Evolutionary conservation across 768 basidiomycete species (phyloP).

Genomic region (Kockovaella imperatae): DNA sequence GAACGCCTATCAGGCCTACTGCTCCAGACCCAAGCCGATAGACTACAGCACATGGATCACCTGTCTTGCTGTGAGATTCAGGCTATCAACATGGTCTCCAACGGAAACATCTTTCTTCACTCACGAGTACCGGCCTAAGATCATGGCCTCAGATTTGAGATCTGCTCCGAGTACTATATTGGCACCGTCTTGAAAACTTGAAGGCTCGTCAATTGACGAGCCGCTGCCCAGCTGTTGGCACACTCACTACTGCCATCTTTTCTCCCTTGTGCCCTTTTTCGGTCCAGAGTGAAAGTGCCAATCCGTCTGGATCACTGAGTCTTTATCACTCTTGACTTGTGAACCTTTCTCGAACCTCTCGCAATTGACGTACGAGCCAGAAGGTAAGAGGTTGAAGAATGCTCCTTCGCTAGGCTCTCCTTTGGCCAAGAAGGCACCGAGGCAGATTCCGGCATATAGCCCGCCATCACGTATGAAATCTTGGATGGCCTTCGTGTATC

Average conservation of each 20-base stretch:
- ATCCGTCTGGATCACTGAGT: not conserved
- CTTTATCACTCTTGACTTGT: not conserved
- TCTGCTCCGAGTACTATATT: not conserved
- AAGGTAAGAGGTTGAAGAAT: not conserved
- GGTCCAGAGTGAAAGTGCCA: not conserved
- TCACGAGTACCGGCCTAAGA: not conserved
- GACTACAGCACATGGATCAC: not conserved
- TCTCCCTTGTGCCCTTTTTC: not conserved
- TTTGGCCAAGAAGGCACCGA: slow-evolving; percentile 1
- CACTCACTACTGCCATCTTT: slow-evolving; percentile 2
- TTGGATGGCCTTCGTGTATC: not conserved
- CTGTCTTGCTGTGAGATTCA: not conserved
- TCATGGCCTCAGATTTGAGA: not conserved
- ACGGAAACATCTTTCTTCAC: too few relatives aligned
- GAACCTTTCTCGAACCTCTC: not conserved
- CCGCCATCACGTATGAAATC: not conserved
- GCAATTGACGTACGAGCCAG: not conserved
- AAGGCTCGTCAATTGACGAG: too few relatives aligned
- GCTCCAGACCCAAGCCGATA: not conserved
- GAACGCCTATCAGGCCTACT: not conserved
- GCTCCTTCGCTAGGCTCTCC: not conserved
- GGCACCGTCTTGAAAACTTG: slow-evolving; percentile 2
- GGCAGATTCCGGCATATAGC: not conserved
- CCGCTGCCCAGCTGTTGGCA: not conserved
- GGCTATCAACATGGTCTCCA: not conserved